phyloP scores from a whole-genome alignment of 2,329 filamentous ascomycete species.

The Aureobasidium leucospermi region DNA sequence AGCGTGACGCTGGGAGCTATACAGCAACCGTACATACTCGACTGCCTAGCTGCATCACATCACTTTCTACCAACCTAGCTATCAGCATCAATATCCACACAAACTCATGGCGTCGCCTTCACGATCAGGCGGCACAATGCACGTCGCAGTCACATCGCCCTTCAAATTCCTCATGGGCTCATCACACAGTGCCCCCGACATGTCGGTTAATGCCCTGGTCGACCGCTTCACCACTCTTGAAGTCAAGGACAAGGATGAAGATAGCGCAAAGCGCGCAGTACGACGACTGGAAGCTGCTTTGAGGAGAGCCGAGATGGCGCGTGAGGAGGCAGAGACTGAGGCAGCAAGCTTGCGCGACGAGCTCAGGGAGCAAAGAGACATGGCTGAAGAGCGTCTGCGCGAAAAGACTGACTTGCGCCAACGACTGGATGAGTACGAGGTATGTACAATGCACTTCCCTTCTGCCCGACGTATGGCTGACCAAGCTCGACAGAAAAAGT shows the following conservation, averaged over 20 bases:
- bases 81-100: constrained; percentile 1
- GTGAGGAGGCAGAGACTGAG: constrained; percentile 64
- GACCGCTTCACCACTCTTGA: constrained; percentile 66
- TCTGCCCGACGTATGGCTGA: constrained; percentile 17
- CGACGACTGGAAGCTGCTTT: constrained; percentile 37
- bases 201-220: constrained; percentile 39
- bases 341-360: constrained; percentile 58
- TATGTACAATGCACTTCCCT: not conserved
- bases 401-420: constrained; percentile 61
- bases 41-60: not conserved
- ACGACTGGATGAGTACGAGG: constrained; percentile 20
- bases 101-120: not conserved
- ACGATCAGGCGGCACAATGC: constrained; percentile 9
- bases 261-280: constrained; percentile 30
- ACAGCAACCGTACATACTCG: not conserved
- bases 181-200: constrained; percentile 12
- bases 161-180: constrained; percentile 12
- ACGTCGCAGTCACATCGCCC: not conserved
- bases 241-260: constrained; percentile 39
- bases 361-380: constrained; percentile 46
- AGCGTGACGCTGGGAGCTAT: not conserved
- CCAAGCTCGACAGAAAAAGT: constrained; percentile 21
- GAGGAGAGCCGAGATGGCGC: constrained; percentile 35
- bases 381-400: constrained; percentile 59
- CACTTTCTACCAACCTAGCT: not conserved